These are phyloP conservation scores for Gossypium herbaceum DNA, from an alignment of 345 rosid species.

Conservation along the genomic window DNA sequence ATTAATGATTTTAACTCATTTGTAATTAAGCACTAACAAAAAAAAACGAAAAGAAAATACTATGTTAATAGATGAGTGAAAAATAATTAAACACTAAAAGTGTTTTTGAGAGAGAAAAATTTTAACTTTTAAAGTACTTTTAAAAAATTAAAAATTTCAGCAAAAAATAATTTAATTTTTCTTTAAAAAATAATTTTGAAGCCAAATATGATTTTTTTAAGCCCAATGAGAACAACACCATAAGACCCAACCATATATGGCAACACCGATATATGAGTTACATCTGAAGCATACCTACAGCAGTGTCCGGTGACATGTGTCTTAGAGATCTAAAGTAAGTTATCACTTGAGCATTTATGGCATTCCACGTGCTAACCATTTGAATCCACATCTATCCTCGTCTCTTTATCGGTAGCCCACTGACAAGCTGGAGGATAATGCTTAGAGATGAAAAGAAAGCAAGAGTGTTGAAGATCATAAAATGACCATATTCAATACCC, in stretches of 20 bases:
- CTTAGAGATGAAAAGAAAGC: constrained; percentile 31
- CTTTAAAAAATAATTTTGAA: no score
- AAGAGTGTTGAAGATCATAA: constrained; percentile 26
- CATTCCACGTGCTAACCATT: constrained; percentile 28
- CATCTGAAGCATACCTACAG: neutral
- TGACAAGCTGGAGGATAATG: constrained; percentile 28
- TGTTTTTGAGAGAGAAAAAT: no score
- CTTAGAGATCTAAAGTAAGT: constrained; percentile 8
- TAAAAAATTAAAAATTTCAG: no score
- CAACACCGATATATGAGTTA: constrained; percentile 8
- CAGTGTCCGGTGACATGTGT: neutral
- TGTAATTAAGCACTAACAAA: no score
- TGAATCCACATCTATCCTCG: constrained; percentile 27
- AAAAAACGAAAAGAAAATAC: no score
- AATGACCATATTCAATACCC: constrained; percentile 21
- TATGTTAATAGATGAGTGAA: no score
- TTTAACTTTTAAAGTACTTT: no score
- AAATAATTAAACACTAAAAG: no score
- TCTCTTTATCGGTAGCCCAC: constrained; percentile 25
- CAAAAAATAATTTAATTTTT: no score
- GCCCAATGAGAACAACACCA: constrained; percentile 13
- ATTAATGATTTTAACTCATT: no score
- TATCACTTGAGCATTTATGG: constrained; percentile 19
- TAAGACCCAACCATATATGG: neutral
- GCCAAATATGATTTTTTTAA: no score